Conservation (phyloP, 2,329 filamentous ascomycete species). For the Ascochyta clinopodiicola region DNA sequence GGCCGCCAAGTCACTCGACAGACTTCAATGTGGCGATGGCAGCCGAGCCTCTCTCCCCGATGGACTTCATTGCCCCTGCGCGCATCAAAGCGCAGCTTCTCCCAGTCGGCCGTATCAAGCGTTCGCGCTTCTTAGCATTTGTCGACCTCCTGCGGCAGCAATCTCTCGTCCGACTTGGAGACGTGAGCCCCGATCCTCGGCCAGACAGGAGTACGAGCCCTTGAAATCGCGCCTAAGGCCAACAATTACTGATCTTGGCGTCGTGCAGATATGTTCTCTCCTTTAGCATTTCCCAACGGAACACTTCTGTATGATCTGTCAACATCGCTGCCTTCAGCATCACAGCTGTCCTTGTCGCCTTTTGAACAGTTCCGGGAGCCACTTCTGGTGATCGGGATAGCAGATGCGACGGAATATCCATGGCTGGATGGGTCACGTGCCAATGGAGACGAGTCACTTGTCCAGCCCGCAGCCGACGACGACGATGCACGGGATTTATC, state of each 20-base stretch:
- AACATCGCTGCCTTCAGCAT: conserved; percentile 78
- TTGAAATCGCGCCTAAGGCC: conserved; percentile 25
- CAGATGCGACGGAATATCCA: conserved; percentile 73
- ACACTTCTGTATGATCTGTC: conserved; percentile 88
- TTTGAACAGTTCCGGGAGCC: conserved; percentile 92
- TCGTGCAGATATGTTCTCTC: conserved; percentile 85
- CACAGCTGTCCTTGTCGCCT: conserved; percentile 79
- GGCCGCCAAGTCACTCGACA: conserved; percentile 26
- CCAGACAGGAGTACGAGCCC: conserved; percentile 78
- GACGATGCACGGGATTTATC: conserved; percentile 49
- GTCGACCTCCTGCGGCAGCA: conserved; percentile 78
- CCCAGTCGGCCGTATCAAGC: conserved; percentile 84
- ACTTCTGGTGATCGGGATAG: conserved; percentile 81
- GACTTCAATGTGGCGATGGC: conserved; percentile 71
- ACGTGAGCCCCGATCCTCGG: conserved; percentile 83
- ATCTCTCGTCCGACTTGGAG: conserved; percentile 81
- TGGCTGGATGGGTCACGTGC: conserved; percentile 53
- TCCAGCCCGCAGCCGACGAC: conserved; percentile 21
- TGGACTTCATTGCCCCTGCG: conserved; percentile 73
- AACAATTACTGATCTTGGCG: conserved; percentile 42
- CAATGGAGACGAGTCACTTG: conserved; percentile 15
- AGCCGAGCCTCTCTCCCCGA: conserved; percentile 84
- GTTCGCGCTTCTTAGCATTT: conserved; percentile 79
- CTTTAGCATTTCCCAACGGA: conserved; percentile 83
- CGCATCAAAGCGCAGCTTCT: conserved; percentile 87